phyloP scores from a whole-genome alignment of 2,329 filamentous ascomycete species.

The Plenodomus tracheiphilus region DNA sequence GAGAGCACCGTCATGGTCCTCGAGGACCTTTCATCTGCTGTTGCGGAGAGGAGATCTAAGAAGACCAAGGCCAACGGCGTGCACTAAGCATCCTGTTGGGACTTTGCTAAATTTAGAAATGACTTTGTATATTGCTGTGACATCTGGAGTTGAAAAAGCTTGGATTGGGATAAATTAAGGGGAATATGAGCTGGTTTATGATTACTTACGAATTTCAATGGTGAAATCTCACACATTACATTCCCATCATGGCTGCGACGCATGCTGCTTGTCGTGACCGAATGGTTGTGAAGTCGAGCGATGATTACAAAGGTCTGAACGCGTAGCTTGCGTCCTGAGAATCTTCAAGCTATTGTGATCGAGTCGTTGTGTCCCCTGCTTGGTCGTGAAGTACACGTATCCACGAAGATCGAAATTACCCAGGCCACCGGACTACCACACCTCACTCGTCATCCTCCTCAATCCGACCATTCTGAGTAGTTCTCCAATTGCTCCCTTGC shows the following conservation, averaged over 20 bases:
- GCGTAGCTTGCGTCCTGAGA: too few relatives aligned
- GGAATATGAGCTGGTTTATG: not conserved
- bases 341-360: too few relatives aligned
- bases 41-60: conserved; percentile 70
- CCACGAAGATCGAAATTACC: too few relatives aligned
- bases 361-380: too few relatives aligned
- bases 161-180: not conserved
- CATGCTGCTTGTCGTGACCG: too few relatives aligned
- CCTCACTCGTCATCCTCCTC: conserved; percentile 8
- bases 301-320: too few relatives aligned
- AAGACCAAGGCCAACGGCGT: conserved; percentile 31
- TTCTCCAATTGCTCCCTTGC: conserved; percentile 1
- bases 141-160: conserved; percentile 1
- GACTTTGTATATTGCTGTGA: conserved; percentile 14
- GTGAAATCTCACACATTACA: not conserved
- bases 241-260: too few relatives aligned
- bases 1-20: conserved; percentile 79
- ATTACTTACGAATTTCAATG: not conserved
- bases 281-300: too few relatives aligned
- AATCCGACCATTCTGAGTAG: conserved; percentile 8
- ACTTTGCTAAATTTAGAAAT: not conserved
- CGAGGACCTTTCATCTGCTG: conserved; percentile 81
- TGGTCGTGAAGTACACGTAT: too few relatives aligned
- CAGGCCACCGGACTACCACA: too few relatives aligned
- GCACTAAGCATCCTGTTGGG: conserved; percentile 13